These are phyloP conservation scores for Spinellus fusiger DNA, from an alignment of 192 early-diverging fungal genomes.

Conservation along the genomic window DNA sequence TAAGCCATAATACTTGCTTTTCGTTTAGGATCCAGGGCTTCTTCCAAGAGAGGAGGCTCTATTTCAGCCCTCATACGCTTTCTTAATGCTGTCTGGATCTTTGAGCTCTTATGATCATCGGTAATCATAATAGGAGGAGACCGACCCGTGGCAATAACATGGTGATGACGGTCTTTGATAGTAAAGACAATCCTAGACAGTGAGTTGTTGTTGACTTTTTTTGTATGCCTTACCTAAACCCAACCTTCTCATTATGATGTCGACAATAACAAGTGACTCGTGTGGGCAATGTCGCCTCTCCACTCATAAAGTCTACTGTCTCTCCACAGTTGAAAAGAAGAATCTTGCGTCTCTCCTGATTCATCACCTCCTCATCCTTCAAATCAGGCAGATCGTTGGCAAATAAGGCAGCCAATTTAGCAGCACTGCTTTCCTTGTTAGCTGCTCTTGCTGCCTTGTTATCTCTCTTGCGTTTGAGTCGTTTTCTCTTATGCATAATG, in stretches of 20 bases:
- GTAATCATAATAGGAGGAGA: constrained; percentile 85
- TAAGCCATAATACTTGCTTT: too few species aligned
- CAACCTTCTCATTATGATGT: constrained; percentile 78
- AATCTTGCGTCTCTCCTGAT: constrained; percentile 56
- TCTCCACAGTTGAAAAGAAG: constrained; percentile 74
- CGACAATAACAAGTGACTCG: constrained; percentile 86
- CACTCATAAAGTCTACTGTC: constrained; percentile 67
- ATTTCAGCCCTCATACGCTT: constrained; percentile 48
- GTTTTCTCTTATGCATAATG: constrained; percentile 18
- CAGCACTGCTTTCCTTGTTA: constrained; percentile 34
- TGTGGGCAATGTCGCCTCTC: constrained; percentile 73
- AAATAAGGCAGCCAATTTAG: constrained; percentile 48
- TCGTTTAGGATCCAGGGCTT: constrained; percentile 2
- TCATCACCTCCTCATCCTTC: constrained; percentile 48
- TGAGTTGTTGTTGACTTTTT: constrained; percentile 7
- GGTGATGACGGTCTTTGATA: constrained; percentile 49
- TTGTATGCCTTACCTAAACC: constrained; percentile 53
- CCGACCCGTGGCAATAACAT: constrained; percentile 61
- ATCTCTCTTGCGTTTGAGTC: constrained; percentile 45
- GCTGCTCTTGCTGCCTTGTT: constrained; percentile 51
- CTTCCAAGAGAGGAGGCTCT: constrained; percentile 14
- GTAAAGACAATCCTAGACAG: constrained; percentile 60
- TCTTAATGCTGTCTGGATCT: constrained; percentile 42
- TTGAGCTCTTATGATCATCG: constrained; percentile 84
- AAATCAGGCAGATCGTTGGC: constrained; percentile 40